Evolutionary conservation across 176 grass and related monocot species (phyloP).

Genomic region (Tuctoria greenei): DNA sequence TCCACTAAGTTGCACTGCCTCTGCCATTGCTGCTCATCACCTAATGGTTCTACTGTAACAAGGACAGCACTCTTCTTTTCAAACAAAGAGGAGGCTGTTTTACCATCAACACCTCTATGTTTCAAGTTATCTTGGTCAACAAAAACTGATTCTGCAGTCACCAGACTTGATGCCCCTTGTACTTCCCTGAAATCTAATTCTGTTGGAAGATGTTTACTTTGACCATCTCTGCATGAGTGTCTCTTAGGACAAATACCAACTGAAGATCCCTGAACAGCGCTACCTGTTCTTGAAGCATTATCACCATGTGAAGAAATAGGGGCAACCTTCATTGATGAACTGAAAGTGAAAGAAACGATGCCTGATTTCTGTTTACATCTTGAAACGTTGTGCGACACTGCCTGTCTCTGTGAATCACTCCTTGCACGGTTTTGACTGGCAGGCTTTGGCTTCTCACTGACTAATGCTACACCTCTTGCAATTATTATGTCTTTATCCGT

Average conservation of each 20-base stretch:
- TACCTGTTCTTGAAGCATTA: constrained; percentile 29
- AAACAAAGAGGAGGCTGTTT: neutral
- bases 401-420: constrained; percentile 27
- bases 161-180: constrained; percentile 17
- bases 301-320: constrained; percentile 6
- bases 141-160: constrained; percentile 6
- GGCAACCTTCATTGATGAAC: constrained; percentile 41
- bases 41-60: neutral
- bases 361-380: constrained; percentile 34
- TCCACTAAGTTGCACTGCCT: constrained; percentile 16
- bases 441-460: constrained; percentile 45
- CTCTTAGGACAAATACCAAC: constrained; percentile 28
- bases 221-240: constrained; percentile 9
- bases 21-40: constrained; percentile 14
- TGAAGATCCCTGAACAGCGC: constrained; percentile 33
- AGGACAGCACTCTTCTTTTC: neutral
- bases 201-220: constrained; percentile 12
- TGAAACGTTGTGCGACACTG: constrained; percentile 9
- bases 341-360: constrained; percentile 54
- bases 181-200: constrained; percentile 11
- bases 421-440: constrained; percentile 12
- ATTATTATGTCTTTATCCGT: constrained; percentile 49
- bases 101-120: constrained; percentile 1
- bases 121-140: constrained; percentile 15
- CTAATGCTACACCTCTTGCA: constrained; percentile 45